These are phyloP conservation scores for Phymatotrichopsis omnivora DNA, from an alignment of 2,329 filamentous ascomycete species.

Conservation along the genomic window DNA sequence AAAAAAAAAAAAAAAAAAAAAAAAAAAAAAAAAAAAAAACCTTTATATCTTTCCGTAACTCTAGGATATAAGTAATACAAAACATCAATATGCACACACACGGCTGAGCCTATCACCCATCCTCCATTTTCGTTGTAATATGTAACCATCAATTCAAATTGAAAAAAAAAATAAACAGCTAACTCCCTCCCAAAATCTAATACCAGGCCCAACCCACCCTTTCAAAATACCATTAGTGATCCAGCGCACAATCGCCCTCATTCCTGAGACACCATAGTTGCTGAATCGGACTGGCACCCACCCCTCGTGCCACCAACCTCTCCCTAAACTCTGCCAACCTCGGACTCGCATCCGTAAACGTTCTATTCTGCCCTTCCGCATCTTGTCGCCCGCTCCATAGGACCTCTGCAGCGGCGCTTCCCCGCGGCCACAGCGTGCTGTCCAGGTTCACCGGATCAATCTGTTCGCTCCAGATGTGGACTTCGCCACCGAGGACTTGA, in stretches of 20 bases:
- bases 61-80: no score
- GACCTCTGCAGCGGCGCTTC: constrained; percentile 63
- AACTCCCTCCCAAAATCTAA: no score
- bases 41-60: no score
- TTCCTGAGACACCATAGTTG: constrained; percentile 31
- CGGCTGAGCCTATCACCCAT: no score
- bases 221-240: not conserved
- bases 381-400: constrained; percentile 68
- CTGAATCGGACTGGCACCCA: constrained; percentile 43
- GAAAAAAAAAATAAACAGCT: no score
- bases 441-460: constrained; percentile 68
- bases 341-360: constrained; percentile 58
- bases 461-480: constrained; percentile 70
- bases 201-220: no score
- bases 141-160: no score
- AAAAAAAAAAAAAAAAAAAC: no score
- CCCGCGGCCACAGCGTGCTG: constrained; percentile 66
- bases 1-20: no score
- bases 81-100: no score
- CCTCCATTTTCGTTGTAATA: no score
- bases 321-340: constrained; percentile 67
- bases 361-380: constrained; percentile 55
- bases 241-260: constrained; percentile 27
- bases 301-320: constrained; percentile 57
- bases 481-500: constrained; percentile 70